Conservation (phyloP, 2,329 filamentous ascomycete species). For the Tolypocladium paradoxum region DNA sequence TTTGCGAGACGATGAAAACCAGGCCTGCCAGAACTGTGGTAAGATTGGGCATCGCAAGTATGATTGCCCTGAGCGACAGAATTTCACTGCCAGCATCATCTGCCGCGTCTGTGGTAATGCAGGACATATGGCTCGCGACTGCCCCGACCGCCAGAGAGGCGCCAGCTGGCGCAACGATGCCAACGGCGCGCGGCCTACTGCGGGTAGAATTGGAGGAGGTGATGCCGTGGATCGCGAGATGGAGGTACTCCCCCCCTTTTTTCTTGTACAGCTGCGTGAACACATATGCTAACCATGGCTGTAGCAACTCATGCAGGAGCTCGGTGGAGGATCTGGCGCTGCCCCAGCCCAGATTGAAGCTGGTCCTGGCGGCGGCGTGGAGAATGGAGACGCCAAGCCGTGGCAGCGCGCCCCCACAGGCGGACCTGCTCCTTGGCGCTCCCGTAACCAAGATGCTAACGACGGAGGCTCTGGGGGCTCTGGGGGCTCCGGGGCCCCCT, state of each 20-base stretch:
- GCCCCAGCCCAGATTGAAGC: conserved; percentile 78
- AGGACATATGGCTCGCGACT: conserved; percentile 96
- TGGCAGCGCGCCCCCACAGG: conserved; percentile 84
- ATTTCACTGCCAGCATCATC: conserved; percentile 98
- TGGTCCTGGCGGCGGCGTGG: conserved; percentile 50
- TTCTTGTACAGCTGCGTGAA: background rate
- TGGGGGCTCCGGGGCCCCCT: conserved; percentile 44
- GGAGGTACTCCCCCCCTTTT: conserved; percentile 66
- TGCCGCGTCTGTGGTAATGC: conserved; percentile 97
- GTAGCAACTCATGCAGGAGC: conserved; percentile 94
- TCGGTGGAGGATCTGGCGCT: conserved; percentile 61
- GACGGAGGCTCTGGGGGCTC: conserved; percentile 32
- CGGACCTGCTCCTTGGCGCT: conserved; percentile 72
- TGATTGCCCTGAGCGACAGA: conserved; percentile 93
- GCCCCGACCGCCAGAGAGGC: conserved; percentile 85
- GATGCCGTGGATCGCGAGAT: conserved; percentile 90
- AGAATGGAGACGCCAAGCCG: conserved; percentile 58
- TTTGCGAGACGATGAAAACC: conserved; percentile 96
- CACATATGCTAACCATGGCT: conserved; percentile 27
- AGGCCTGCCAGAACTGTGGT: conserved; percentile 98
- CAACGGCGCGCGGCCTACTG: conserved; percentile 40
- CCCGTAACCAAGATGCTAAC: conserved; percentile 40
- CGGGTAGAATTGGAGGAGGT: conserved; percentile 60
- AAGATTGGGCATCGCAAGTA: conserved; percentile 99
- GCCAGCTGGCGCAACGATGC: conserved; percentile 78